Evolutionary conservation across 805 yeast genomes (phyloP).

Genomic region (Candida krabiensis): DNA sequence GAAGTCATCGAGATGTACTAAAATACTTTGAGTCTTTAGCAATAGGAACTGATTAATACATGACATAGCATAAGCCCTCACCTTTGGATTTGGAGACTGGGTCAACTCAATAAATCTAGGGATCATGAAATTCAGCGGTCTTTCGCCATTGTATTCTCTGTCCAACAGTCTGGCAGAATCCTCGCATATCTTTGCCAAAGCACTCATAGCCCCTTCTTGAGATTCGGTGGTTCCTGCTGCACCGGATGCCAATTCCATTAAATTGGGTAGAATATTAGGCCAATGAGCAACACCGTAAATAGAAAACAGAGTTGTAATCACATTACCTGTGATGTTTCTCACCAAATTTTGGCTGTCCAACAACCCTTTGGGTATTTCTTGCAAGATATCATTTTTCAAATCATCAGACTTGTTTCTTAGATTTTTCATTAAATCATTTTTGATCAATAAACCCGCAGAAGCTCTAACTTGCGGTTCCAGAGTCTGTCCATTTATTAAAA

Average conservation of each 20-base stretch:
- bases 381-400: conserved; percentile 34
- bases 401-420: conserved; percentile 30
- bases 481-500: conserved; percentile 56
- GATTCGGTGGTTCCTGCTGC: conserved; percentile 41
- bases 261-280: conserved; percentile 72
- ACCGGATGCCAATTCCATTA: conserved; percentile 59
- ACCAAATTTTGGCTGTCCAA: conserved; percentile 57
- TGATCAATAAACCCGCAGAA: conserved; percentile 83
- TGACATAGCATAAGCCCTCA: conserved; percentile 62
- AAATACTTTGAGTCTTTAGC: conserved; percentile 63
- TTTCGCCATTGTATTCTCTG: conserved; percentile 58
- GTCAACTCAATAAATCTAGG: conserved; percentile 61
- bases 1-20: conserved; percentile 64
- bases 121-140: conserved; percentile 68
- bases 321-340: conserved; percentile 87
- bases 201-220: conserved; percentile 77
- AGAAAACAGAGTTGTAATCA: conserved; percentile 77
- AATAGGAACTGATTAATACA: conserved; percentile 79
- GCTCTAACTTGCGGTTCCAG: conserved; percentile 67
- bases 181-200: conserved; percentile 86
- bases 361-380: conserved; percentile 46
- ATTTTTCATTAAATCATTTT: conserved; percentile 62
- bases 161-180: conserved; percentile 73
- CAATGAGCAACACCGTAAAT: conserved; percentile 64
- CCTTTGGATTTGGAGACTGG: conserved; percentile 40